These are phyloP conservation scores for Candida maesae DNA, from an alignment of 805 yeast genomes.

Conservation along the genomic window DNA sequence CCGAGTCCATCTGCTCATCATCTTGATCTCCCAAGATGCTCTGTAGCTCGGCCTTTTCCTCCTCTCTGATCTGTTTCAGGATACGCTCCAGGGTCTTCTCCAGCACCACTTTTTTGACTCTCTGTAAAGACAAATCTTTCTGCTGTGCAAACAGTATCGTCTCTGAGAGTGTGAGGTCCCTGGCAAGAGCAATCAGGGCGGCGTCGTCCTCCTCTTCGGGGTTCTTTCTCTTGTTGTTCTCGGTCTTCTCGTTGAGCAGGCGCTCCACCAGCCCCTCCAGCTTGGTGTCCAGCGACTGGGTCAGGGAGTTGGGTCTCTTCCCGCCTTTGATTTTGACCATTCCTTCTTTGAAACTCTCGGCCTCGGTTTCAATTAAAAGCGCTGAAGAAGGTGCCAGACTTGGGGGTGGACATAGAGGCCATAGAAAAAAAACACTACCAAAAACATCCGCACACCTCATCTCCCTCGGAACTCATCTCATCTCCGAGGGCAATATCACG, in stretches of 20 bases:
- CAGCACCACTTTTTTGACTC: constrained; percentile 64
- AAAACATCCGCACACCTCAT: too few species aligned
- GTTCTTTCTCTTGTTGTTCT: constrained; percentile 33
- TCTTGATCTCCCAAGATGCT: constrained; percentile 23
- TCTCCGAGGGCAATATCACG: neutral
- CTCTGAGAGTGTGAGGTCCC: constrained; percentile 49
- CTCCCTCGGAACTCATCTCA: neutral
- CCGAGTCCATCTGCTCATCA: constrained; percentile 34
- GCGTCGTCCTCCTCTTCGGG: constrained; percentile 31
- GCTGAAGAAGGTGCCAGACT: neutral
- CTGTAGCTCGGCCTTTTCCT: constrained; percentile 52
- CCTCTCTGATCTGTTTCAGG: constrained; percentile 49
- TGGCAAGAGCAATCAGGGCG: constrained; percentile 53
- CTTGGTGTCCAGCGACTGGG: constrained; percentile 47
- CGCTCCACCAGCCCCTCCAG: constrained; percentile 52
- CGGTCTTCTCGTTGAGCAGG: constrained; percentile 57
- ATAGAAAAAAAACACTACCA: neutral
- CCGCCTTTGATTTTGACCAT: constrained; percentile 34
- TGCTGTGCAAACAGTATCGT: constrained; percentile 56
- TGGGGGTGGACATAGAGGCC: too few species aligned
- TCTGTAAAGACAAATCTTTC: constrained; percentile 60
- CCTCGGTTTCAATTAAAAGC: too few species aligned
- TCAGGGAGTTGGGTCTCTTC: constrained; percentile 23
- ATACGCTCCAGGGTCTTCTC: constrained; percentile 63
- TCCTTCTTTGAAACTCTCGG: too few species aligned